Conservation (phyloP, 192 early-diverging fungal genomes). For the Funneliformis geosporum region DNA sequence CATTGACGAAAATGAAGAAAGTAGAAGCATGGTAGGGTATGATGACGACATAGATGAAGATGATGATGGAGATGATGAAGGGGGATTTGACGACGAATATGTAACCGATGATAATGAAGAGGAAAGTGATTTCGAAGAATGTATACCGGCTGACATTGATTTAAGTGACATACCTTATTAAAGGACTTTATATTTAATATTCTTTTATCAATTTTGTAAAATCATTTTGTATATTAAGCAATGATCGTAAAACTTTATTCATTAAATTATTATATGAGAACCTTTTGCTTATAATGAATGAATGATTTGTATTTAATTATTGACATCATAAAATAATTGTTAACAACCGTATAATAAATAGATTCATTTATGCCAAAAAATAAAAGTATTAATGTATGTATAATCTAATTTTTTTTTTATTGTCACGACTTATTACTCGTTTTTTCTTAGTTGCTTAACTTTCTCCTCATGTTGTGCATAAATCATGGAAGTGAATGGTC, state of each 20-base stretch:
- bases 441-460: conserved; percentile 15
- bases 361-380: no score
- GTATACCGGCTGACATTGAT: conserved; percentile 16
- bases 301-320: neutral
- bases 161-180: conserved; percentile 1
- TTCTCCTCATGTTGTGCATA: conserved; percentile 58
- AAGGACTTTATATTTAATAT: neutral
- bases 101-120: neutral
- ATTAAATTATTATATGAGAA: no score
- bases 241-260: neutral
- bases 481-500: conserved; percentile 81
- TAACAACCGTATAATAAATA: no score
- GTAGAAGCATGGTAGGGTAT: neutral
- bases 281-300: neutral
- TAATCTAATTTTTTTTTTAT: neutral
- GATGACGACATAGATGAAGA: conserved; percentile 16
- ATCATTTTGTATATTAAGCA: neutral
- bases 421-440: neutral
- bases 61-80: conserved; percentile 11
- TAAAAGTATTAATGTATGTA: no score
- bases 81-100: neutral
- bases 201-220: neutral
- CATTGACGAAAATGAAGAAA: neutral
- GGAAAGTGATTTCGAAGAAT: conserved; percentile 11
- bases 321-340: no score